Evolutionary conservation across 306 rosid species (phyloP), one percentile per base, ranked within the genome.

Genomic region (Vigna unguiculata): DNA sequence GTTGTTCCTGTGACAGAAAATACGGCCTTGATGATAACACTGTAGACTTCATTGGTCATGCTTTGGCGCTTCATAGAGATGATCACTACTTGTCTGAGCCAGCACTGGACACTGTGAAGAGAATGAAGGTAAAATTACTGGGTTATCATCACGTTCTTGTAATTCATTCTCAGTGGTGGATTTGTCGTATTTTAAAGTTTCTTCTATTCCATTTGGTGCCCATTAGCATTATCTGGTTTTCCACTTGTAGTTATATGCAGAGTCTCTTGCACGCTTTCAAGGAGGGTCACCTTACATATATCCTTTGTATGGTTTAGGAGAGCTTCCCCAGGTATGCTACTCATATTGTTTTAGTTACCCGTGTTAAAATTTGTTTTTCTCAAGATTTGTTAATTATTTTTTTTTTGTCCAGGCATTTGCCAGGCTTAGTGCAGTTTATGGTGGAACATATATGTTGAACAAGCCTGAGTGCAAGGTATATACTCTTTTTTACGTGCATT

Each of bases 231-330:
- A 40, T 57, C 74, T 75, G 57, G 40, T 69, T 75, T 85, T 66
- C 78, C 43, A 55, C 78, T 32, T 75, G 67, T 85, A 95, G 99
- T 91, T 95, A 71, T 95, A 95, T 82, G 78, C 93, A 19, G 99
- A 95, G 85, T 95, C 99, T 79, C 22, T 95, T 72, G 97, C 97
- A 41, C 97, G 99, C 61, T 95, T 95, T 82, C 96, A 91, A 89
- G 99, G 99, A 76, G 98, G 98, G 61, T 95, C 98, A 11, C 97
- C 98, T 34, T 95, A 95, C 88, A 95, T 95, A 77, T 92, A 95
- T 86, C 97, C 98, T 52, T 85, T 95, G 86, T 95, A 95, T 82
- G 98, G 98, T 76, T 81, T 95, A 74, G 98, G 98, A 85, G 98
- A 95, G 90, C 98, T 95, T 72, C 98, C 98, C 4, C 98, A 95